Evolutionary conservation across 441 rosid genomes (phyloP).

Genomic region (Arabidopsis hybrid): DNA sequence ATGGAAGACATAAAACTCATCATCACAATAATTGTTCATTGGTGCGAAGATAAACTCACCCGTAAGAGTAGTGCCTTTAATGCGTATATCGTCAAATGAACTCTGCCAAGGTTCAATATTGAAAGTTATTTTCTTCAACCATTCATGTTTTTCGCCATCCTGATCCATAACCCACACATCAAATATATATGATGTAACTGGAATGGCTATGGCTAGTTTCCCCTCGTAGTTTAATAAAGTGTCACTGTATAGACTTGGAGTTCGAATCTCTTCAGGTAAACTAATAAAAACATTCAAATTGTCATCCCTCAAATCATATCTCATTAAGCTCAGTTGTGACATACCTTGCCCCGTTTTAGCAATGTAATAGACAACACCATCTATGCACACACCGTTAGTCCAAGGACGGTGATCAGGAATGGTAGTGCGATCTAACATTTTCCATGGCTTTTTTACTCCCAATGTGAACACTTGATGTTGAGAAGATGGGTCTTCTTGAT

Average conservation of each 20-base stretch:
- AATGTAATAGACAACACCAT: neutral
- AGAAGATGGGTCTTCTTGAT: neutral
- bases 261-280: neutral
- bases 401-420: constrained; percentile 3
- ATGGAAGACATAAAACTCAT: neutral
- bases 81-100: neutral
- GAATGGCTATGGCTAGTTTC: neutral
- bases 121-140: neutral
- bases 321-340: neutral
- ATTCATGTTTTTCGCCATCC: neutral
- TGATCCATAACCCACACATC: constrained; percentile 4
- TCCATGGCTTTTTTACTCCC: neutral
- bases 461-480: neutral
- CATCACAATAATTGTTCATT: neutral
- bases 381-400: neutral
- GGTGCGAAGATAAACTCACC: neutral
- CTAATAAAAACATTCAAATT: neutral
- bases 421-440: neutral
- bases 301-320: neutral
- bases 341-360: neutral
- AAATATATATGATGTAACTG: neutral
- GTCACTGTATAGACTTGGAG: neutral
- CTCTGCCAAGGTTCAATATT: neutral
- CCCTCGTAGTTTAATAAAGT: neutral
- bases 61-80: neutral